Percentiles rank a stretch among this genome's conserved stretches.
phyloP scores from a whole-genome alignment of 2,329 filamentous ascomycete species.

The Ustulina deusta region DNA sequence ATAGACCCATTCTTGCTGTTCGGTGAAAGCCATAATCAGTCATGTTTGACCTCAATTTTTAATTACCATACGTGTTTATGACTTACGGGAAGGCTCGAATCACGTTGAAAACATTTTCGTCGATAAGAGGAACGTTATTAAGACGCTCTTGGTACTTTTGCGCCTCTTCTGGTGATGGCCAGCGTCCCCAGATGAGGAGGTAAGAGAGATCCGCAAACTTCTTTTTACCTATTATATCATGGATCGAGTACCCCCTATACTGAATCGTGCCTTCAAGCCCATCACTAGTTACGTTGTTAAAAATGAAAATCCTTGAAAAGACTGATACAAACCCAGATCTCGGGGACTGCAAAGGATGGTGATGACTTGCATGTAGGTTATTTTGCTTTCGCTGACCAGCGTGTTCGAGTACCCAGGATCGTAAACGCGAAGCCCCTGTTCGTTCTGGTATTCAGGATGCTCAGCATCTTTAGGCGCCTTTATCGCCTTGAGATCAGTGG shows the following conservation, averaged over 20 bases:
- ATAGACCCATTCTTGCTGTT: constrained; percentile 41
- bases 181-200: constrained; percentile 39
- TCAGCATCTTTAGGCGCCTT: constrained; percentile 37
- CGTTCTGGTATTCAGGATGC: constrained; percentile 39
- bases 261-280: constrained; percentile 37
- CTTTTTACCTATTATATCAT: constrained; percentile 39
- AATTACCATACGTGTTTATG: background rate
- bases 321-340: background rate
- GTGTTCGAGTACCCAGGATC: constrained; percentile 42
- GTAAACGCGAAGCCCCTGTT: constrained; percentile 39
- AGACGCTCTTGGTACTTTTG: constrained; percentile 33
- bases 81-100: constrained; percentile 39
- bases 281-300: constrained; percentile 25
- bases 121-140: constrained; percentile 36
- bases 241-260: constrained; percentile 37
- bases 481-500: constrained; percentile 37
- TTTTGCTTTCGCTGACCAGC: constrained; percentile 39
- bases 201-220: constrained; percentile 37
- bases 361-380: constrained; percentile 40
- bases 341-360: background rate
- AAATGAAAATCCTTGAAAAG: background rate
- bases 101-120: constrained; percentile 34
- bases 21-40: constrained; percentile 5
- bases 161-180: constrained; percentile 34
- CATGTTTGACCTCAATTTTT: background rate